A percentile compares a stretch with the other conserved stretches of the same genome.
Conservation (phyloP, 2,329 filamentous ascomycete species). For the Mycosphaerella arachidis region DNA sequence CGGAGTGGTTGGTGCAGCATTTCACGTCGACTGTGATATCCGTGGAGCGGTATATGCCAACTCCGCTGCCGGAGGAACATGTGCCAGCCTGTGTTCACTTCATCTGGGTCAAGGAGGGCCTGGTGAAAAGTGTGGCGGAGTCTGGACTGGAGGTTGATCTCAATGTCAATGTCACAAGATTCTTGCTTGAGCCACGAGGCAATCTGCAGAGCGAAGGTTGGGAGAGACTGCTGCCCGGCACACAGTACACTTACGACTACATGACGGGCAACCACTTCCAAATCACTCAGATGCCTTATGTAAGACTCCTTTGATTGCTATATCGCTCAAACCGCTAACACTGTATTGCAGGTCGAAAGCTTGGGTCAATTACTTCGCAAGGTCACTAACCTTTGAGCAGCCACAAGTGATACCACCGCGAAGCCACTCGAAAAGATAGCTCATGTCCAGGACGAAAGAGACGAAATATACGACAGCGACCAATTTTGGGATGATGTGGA, state of each 20-base stretch:
- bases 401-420: too few species aligned
- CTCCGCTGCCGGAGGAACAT: constrained; percentile 17
- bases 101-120: constrained; percentile 30
- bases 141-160: constrained; percentile 29
- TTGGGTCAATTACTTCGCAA: constrained; percentile 13
- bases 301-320: constrained; percentile 11
- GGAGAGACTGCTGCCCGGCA: constrained; percentile 29
- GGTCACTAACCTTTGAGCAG: neutral
- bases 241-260: constrained; percentile 25
- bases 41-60: constrained; percentile 29
- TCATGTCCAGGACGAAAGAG: too few species aligned
- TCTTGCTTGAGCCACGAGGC: constrained; percentile 29
- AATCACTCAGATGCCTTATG: constrained; percentile 30
- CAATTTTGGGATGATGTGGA: too few species aligned
- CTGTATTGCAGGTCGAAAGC: constrained; percentile 15
- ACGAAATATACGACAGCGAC: too few species aligned
- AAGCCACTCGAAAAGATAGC: too few species aligned
- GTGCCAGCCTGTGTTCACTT: constrained; percentile 28
- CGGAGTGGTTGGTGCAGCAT: constrained; percentile 30
- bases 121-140: constrained; percentile 27
- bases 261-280: constrained; percentile 34
- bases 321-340: neutral
- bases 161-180: constrained; percentile 29
- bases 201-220: constrained; percentile 28
- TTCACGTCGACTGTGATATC: constrained; percentile 28